Evolutionary conservation across 768 basidiomycete genomes (phyloP), one percentile per base, ranked within the genome.

Genomic region (Tricholoma flavovirens): DNA sequence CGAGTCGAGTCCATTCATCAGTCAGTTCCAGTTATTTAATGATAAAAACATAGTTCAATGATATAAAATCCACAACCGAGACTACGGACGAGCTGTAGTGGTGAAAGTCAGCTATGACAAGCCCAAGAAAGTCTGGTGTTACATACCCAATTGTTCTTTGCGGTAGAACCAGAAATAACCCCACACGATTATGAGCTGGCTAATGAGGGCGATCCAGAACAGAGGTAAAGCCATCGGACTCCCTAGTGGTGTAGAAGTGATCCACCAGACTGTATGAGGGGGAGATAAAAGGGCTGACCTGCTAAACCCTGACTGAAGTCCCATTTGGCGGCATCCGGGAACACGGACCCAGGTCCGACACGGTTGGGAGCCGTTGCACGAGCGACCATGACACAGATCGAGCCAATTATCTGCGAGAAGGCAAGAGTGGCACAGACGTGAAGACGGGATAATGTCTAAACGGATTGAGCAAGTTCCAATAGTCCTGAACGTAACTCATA

Each of bases 131-230:
- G 4, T 24, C 12, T 30, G 51, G 22, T 11, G n/a, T 46, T 24
- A 77, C 88, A 52, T 67, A 89, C 88, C 71, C 58, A 96, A 82
- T 69, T 96, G 93, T 72, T 96, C 93, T 74, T 92, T 93, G 70
- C 93, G 85, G 73, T 95, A 96, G 83, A 96, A 95, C 90, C 90
- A 90, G 77, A 94, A 93, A 75, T 96, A 96, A 19, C 93, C 93
- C 58, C 86, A 71, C 56, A 95, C 91, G 66, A 96, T 93, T 61
- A 93, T 70, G 53, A 96, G 66, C 67, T 93, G 90, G 67, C 84
- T 89, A 6, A 83, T 63, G 54, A 90, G 75, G 46, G 90, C 91
- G 51, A 94, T 71, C 93, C 93, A 96, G 78, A 96, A 96, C 45
- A 89, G 79, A 54, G 90, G 86, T 14, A 81, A 77, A 17, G 87